Evolutionary conservation across 768 basidiomycete genomes (phyloP), one percentile per base, ranked within the genome.

Genomic region (Flagelloscypha sp.): DNA sequence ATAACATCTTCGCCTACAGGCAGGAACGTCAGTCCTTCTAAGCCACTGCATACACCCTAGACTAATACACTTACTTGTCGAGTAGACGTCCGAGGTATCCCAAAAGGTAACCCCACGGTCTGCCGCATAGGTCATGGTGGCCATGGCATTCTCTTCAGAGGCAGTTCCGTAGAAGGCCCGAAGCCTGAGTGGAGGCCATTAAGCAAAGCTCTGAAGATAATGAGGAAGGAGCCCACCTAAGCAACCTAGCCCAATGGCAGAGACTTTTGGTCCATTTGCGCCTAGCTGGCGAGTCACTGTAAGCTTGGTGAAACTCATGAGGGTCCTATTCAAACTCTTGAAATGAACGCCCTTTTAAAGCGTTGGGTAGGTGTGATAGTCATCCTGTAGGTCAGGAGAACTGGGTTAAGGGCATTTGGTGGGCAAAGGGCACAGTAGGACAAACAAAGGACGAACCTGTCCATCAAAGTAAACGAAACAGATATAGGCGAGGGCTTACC

Each of bases 161-260:
- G 44, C 41, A 20, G 30, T 32, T 7, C 49, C 49, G 24, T 48
- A 48, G 24, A 24, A 47, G 4, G 49, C 43, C n/a, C 41, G 17
- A 8, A 39, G 23, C 15, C 37, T 32, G 18, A 7, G 20, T 24
- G 32, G 8, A 5, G 20, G 6, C 16, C 22, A 17, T 27, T 9
- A 9, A 9, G 13, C 40, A 16, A 45, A 36, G 4, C 42, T 40
- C 41, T 30, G 8, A 4, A 7, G 22, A 18, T 9, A 17, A 18
- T 19, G 5, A 24, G n/a, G 5, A 9, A 10, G 28, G 13, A 11
- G 10, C 17, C 24, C n/a, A n/a, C 66, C 70, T 70, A 71, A 72
- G 12, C 59, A 57, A 11, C 71, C 72, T 35, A 65, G 69, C 5
- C 70, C 68, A 4, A 73, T 54, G 25, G 66, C 60, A 9, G 60